These are phyloP conservation scores for Puccinellia tenuiflora DNA, from an alignment of 176 grass and related monocot species.

Conservation along the genomic window DNA sequence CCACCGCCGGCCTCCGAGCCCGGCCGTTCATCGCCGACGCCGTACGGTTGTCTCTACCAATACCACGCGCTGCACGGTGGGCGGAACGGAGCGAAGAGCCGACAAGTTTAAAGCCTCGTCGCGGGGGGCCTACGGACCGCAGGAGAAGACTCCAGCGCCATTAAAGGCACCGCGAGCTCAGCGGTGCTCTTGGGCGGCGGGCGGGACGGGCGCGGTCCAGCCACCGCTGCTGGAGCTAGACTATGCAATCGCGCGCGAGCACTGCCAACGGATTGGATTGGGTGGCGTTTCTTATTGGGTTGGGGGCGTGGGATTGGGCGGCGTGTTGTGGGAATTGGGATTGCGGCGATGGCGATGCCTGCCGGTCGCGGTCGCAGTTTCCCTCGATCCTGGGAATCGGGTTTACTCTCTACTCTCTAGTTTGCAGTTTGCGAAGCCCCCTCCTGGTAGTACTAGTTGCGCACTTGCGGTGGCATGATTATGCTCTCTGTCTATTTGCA, in stretches of 20 bases:
- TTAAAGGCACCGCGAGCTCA: conserved; percentile 17
- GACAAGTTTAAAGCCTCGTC: neutral
- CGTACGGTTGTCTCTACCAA: neutral
- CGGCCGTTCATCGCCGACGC: conserved; percentile 38
- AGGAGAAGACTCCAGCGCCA: neutral
- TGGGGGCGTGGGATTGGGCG: neutral
- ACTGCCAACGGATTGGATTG: neutral
- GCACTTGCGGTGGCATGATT: neutral
- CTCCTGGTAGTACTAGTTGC: neutral
- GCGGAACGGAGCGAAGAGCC: neutral
- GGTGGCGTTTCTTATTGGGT: conserved; percentile 3
- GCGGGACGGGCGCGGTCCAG: neutral
- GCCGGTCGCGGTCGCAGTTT: neutral
- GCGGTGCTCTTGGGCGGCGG: neutral
- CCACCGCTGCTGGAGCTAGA: conserved; percentile 6
- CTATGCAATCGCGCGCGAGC: neutral
- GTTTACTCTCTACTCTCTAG: neutral
- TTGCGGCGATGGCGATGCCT: conserved; percentile 36
- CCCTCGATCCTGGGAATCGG: conserved; percentile 10
- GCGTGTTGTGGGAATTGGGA: conserved; percentile 7
- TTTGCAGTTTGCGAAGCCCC: neutral
- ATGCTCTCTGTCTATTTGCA: neutral
- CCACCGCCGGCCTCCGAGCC: conserved; percentile 15
- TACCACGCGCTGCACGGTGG: neutral
- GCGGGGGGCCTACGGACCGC: neutral